Evolutionary conservation across 768 basidiomycete species (phyloP), one percentile per base, ranked within the genome.

Genomic region (Kwoniella dejecticola): DNA sequence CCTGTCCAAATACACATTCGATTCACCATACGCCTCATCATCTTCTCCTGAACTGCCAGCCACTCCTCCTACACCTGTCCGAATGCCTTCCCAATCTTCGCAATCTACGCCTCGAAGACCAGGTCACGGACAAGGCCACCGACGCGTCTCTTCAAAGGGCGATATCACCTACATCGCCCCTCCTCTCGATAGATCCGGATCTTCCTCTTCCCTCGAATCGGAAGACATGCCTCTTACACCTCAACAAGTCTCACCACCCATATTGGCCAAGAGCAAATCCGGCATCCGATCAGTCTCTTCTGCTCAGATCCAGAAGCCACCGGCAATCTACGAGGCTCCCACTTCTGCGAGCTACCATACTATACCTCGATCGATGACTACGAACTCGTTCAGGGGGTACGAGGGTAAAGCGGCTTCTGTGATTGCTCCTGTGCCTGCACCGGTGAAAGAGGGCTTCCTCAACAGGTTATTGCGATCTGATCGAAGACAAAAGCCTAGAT

Each of bases 161-260:
- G 40, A 52, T 41, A 55, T 63, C 47, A 63, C 68, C 42, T 74
- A 72, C 64, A 59, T 65, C 33, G 72, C 74, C 19, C 77, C 77
- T 33, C 71, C 75, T 31, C 71, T 78, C 60, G 77, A 78, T 58
- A 70, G 77, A 60, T 76, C 75, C 11, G 69, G 74, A 10, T 78
- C 77, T 6, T 75, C 71, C 11, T 75, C 75, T 0, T 78, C 77
- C 6, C 67, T 78, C 50, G 77, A 78, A 56, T 77, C 77, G 15
- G 64, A 70, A 15, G 70, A 70, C 60, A 58, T 68, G 64, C 68
- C 69, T 38, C 65, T 72, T 15, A 75, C 70, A 36, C 73, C 73
- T 30, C 49, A 60, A 23, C 47, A 55, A 41, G 50, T 57, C 26
- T 60, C 62, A 10, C 52, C 62, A 10, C 57, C 64, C 31, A 47